Evolutionary conservation across 1,284 basidiomycete genomes (phyloP).

Genomic region (Ganoderma leucocontextum): DNA sequence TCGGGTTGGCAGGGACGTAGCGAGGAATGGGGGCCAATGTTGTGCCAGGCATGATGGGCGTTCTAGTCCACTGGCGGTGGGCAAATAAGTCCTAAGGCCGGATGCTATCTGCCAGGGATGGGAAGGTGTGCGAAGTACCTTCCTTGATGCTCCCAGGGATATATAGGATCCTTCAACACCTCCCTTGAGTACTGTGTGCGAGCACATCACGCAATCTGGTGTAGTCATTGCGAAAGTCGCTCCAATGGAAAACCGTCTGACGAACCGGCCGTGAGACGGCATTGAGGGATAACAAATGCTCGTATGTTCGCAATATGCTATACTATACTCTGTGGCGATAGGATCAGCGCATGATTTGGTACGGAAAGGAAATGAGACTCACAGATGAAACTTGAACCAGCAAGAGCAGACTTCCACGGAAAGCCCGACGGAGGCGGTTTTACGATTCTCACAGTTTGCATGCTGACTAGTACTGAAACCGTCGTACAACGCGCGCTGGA

Average conservation of each 20-base stretch:
- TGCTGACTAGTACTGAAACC: no score
- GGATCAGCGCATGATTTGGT: neutral
- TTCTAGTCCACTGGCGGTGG: neutral
- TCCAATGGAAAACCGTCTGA: neutral
- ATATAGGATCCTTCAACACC: neutral
- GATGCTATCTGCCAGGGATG: neutral
- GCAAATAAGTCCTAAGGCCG: neutral
- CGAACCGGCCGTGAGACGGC: neutral
- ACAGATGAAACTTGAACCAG: no score
- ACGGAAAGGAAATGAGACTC: no score
- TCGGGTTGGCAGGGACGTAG: slow-evolving; percentile 45
- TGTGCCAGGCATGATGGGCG: neutral
- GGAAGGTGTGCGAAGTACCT: neutral
- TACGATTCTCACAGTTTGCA: no score
- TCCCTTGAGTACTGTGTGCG: neutral
- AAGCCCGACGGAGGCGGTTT: no score
- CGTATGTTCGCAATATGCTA: no score
- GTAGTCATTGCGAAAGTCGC: neutral
- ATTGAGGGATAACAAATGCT: neutral
- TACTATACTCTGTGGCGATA: no score
- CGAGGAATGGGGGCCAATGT: slow-evolving; percentile 29
- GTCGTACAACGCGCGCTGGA: no score
- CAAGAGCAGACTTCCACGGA: no score
- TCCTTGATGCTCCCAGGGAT: neutral
- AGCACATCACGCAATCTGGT: neutral